phyloP scores from a whole-genome alignment of 306 rosid genomes.

The Begonia masoniana region DNA sequence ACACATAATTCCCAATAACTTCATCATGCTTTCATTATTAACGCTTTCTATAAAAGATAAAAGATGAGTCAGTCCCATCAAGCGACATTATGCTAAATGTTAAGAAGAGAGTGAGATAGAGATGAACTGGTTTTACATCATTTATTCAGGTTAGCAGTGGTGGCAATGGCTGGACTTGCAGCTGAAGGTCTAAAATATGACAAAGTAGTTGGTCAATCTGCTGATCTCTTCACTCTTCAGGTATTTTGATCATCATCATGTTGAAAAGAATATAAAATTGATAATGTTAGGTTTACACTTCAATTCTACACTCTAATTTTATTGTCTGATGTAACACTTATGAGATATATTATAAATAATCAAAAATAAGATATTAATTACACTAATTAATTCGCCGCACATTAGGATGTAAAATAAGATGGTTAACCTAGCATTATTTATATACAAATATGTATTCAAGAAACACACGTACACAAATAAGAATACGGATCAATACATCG shows the following conservation, averaged over 20 bases:
- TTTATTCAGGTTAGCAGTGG: conserved; percentile 57
- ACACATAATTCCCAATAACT: too few species aligned
- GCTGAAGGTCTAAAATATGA: conserved; percentile 86
- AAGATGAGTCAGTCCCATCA: too few species aligned
- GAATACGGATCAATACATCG: too few species aligned
- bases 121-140: neutral
- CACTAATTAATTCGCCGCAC: neutral
- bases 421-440: neutral
- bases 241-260: neutral
- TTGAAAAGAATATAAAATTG: neutral
- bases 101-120: neutral
- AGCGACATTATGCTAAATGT: too few species aligned
- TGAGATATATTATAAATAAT: neutral
- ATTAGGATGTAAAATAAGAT: too few species aligned
- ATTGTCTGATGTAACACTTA: too few species aligned
- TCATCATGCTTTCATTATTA: too few species aligned
- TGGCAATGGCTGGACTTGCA: conserved; percentile 91
- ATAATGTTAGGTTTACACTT: neutral
- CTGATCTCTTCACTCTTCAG: conserved; percentile 30
- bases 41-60: too few species aligned
- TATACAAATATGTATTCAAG: too few species aligned
- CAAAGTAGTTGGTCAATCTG: conserved; percentile 86
- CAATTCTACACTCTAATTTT: neutral
- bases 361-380: neutral
- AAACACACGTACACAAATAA: too few species aligned